phyloP scores from a whole-genome alignment of 768 basidiomycete genomes.

The Tephrocybe sp. region DNA sequence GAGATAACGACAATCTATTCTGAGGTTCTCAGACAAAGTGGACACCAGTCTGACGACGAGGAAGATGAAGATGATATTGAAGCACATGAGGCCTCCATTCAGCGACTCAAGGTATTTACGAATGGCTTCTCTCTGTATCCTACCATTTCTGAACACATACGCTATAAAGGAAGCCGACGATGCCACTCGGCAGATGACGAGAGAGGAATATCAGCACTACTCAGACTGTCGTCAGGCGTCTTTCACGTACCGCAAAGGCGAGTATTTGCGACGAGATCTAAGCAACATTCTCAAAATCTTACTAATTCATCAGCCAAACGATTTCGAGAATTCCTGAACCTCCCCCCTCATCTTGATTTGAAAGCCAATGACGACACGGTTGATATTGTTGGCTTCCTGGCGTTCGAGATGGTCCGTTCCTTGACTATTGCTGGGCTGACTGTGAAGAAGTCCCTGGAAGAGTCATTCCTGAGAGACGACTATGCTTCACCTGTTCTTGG shows the following conservation, averaged over 20 bases:
- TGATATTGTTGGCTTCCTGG: slow-evolving; percentile 95
- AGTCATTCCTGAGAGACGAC: slow-evolving; percentile 66
- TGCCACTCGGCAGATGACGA: slow-evolving; percentile 92
- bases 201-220: slow-evolving; percentile 96
- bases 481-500: slow-evolving; percentile 65
- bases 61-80: slow-evolving; percentile 97
- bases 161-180: slow-evolving; percentile 83
- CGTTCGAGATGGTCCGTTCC: slow-evolving; percentile 96
- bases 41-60: slow-evolving; percentile 89
- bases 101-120: slow-evolving; percentile 65
- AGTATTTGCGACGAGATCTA: slow-evolving; percentile 14
- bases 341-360: slow-evolving; percentile 82
- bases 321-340: slow-evolving; percentile 91
- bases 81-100: slow-evolving; percentile 92
- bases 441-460: slow-evolving; percentile 78
- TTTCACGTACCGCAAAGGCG: slow-evolving; percentile 96
- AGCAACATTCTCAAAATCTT: not conserved
- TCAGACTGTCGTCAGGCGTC: slow-evolving; percentile 96
- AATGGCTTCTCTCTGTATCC: slow-evolving; percentile 3
- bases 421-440: slow-evolving; percentile 86
- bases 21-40: slow-evolving; percentile 74
- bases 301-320: slow-evolving; percentile 73
- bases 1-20: slow-evolving; percentile 91
- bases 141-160: not conserved
- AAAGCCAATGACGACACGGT: slow-evolving; percentile 93